These are phyloP conservation scores for Neopestalotiopsis sp. DNA, from an alignment of 2,329 filamentous ascomycete species.

Conservation along the genomic window DNA sequence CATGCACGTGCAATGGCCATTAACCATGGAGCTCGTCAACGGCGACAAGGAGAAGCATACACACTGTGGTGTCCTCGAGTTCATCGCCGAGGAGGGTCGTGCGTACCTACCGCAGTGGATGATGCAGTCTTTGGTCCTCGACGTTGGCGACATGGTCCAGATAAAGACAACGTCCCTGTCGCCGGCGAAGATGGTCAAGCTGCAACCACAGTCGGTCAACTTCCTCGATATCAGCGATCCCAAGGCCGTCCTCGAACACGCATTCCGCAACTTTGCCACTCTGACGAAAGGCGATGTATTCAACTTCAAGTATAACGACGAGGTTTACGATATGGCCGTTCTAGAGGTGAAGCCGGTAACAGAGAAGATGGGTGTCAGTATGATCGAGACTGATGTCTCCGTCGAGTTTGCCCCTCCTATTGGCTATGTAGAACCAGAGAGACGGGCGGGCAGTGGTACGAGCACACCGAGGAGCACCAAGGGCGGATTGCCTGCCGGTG, in stretches of 20 bases:
- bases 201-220: constrained; percentile 89
- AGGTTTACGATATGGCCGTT: constrained; percentile 90
- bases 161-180: constrained; percentile 94
- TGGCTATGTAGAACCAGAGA: constrained; percentile 89
- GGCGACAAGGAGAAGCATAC: constrained; percentile 80
- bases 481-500: constrained; percentile 70
- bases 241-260: constrained; percentile 95
- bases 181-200: constrained; percentile 89
- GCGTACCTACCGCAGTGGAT: constrained; percentile 97
- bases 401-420: constrained; percentile 95
- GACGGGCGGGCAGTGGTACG: constrained; percentile 70
- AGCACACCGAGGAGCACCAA: constrained; percentile 78
- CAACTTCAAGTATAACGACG: constrained; percentile 96
- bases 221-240: constrained; percentile 98
- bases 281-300: constrained; percentile 94
- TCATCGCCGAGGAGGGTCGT: constrained; percentile 92
- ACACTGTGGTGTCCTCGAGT: constrained; percentile 94
- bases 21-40: constrained; percentile 96
- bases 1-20: constrained; percentile 94
- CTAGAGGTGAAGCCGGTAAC: constrained; percentile 89
- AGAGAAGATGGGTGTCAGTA: constrained; percentile 85
- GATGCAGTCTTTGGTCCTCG: constrained; percentile 89
- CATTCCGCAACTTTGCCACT: constrained; percentile 94
- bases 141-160: constrained; percentile 93
- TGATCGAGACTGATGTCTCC: constrained; percentile 94